Evolutionary conservation across 495 filamentous ascomycete genomes (phyloP).

Genomic region (Penicillium waksmanii): DNA sequence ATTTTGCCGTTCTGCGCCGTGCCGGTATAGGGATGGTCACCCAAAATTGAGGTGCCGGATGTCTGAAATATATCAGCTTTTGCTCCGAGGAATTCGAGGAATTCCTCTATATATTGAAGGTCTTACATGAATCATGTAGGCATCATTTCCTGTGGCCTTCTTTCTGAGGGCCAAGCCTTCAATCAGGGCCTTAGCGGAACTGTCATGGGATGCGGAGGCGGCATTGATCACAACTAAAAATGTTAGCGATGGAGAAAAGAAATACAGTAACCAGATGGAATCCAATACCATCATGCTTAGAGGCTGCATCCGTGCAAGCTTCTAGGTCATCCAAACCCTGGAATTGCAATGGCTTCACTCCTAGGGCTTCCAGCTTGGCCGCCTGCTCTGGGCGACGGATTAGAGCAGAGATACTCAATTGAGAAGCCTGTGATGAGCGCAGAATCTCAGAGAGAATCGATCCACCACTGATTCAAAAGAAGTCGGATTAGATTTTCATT

Average conservation of each 20-base stretch:
- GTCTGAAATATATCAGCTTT: conserved; percentile 34
- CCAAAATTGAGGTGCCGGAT: conserved; percentile 54
- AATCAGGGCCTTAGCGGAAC: conserved; percentile 2
- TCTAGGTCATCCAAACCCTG: conserved; percentile 6
- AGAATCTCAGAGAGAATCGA: neutral
- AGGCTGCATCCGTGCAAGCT: conserved; percentile 1
- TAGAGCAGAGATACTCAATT: conserved; percentile 1
- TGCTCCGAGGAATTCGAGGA: neutral
- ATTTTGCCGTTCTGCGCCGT: conserved; percentile 31
- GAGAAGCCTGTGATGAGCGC: neutral
- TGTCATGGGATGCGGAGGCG: conserved; percentile 7
- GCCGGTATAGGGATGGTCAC: conserved; percentile 44
- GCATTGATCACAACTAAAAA: conserved; percentile 11
- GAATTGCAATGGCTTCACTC: neutral
- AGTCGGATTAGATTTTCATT: neutral
- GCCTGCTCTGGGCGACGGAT: conserved; percentile 5
- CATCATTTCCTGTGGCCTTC: conserved; percentile 2
- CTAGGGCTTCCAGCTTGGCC: neutral
- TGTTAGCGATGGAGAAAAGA: neutral
- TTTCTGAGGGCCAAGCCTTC: conserved; percentile 1
- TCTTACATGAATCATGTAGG: conserved; percentile 4
- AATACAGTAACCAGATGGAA: neutral
- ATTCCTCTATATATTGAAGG: neutral
- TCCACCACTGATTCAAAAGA: neutral
- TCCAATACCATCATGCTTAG: conserved; percentile 1